A percentile compares a stretch with the other conserved stretches of the same genome.
These are phyloP conservation scores for Suhomyces panamericanus DNA, from an alignment of 1,139 yeast genomes.

Conservation along the genomic window DNA sequence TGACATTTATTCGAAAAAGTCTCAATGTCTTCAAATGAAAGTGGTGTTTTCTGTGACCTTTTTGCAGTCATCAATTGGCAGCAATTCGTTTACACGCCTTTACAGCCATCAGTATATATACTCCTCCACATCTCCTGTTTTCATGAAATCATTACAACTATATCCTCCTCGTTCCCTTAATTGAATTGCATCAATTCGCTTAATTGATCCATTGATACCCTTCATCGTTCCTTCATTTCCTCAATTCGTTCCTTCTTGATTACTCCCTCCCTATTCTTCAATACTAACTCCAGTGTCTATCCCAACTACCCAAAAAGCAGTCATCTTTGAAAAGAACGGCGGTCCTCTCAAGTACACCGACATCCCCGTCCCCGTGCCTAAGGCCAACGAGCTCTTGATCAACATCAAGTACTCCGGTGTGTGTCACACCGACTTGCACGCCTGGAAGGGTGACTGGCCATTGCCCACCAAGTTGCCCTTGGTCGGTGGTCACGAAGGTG, in stretches of 20 bases:
- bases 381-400: constrained; percentile 58
- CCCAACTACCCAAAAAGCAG: constrained; percentile 71
- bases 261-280: not conserved
- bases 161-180: no score
- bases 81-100: no score
- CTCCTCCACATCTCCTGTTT: no score
- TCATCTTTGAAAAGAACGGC: constrained; percentile 65
- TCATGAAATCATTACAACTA: no score
- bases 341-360: constrained; percentile 65
- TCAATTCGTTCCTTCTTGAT: not conserved
- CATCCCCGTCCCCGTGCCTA: constrained; percentile 63
- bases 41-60: no score
- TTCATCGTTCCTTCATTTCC: not conserved
- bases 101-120: no score
- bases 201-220: not conserved
- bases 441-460: constrained; percentile 77
- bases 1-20: no score
- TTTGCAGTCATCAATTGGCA: no score
- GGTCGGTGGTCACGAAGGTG: constrained; percentile 88
- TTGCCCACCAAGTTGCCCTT: constrained; percentile 62
- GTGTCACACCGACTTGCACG: constrained; percentile 70
- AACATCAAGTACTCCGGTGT: constrained; percentile 68
- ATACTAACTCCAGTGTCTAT: constrained; percentile 22
- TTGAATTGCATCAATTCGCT: not conserved
- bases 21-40: no score